Percentiles rank a stretch among this genome's conserved stretches.
Evolutionary conservation across 2,329 filamentous ascomycete species (phyloP).

Genomic region (Gremmenia infestans): DNA sequence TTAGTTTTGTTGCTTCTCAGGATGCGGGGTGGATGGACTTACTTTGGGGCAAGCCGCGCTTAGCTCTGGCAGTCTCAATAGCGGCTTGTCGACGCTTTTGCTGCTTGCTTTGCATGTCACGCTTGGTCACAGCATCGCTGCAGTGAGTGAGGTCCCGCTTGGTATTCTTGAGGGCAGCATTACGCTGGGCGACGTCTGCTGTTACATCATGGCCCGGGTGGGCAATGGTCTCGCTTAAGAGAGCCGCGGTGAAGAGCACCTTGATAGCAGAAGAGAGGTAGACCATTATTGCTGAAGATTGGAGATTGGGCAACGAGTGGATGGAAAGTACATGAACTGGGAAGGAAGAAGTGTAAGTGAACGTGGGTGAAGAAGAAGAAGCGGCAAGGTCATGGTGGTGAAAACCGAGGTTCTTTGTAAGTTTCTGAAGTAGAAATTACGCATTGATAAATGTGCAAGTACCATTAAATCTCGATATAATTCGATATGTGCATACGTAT

Average conservation of each 20-base stretch:
- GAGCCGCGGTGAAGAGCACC: not conserved
- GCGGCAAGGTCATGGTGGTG: no score
- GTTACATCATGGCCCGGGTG: slow-evolving; percentile 36
- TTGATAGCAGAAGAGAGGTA: no score
- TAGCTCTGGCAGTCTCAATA: slow-evolving; percentile 31
- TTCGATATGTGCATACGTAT: no score
- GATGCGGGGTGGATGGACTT: not conserved
- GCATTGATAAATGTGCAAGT: no score
- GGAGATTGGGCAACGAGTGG: no score
- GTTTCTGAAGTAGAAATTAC: no score
- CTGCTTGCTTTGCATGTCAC: slow-evolving; percentile 33
- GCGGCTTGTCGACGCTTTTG: slow-evolving; percentile 32
- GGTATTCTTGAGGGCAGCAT: slow-evolving; percentile 31
- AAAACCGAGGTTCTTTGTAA: no score
- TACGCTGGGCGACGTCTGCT: slow-evolving; percentile 33
- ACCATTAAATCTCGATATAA: no score
- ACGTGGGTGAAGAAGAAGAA: no score
- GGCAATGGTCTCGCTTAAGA: slow-evolving; percentile 23
- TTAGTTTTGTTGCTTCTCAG: slow-evolving; percentile 1
- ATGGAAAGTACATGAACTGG: no score
- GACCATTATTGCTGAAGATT: no score
- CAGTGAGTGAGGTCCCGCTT: slow-evolving; percentile 36
- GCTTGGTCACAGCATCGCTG: slow-evolving; percentile 34
- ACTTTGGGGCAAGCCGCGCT: slow-evolving; percentile 24
- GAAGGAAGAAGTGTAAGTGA: no score